Conservation (phyloP, 179 eudicot genomes). For the Silene vulgaris region DNA sequence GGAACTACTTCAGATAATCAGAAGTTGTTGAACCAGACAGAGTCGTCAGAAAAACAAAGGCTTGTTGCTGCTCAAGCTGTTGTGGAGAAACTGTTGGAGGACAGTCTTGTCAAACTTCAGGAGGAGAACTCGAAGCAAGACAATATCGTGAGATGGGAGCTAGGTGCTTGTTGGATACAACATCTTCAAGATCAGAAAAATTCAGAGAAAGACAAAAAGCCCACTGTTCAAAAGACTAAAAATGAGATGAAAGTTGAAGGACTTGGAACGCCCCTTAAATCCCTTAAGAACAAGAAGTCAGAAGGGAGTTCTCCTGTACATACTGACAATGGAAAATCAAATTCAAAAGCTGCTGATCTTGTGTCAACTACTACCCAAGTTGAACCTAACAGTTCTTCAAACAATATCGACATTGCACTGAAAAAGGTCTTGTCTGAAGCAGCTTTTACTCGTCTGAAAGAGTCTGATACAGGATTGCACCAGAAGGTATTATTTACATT, state of each 20-base stretch:
- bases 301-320: slow-evolving; percentile 40
- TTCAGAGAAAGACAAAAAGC: slow-evolving; percentile 78
- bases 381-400: slow-evolving; percentile 34
- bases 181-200: slow-evolving; percentile 92
- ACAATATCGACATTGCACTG: slow-evolving; percentile 57
- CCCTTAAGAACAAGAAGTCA: slow-evolving; percentile 75
- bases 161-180: slow-evolving; percentile 99
- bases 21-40: slow-evolving; percentile 32
- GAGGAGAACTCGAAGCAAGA: slow-evolving; percentile 59
- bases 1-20: slow-evolving; percentile 45
- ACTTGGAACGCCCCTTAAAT: slow-evolving; percentile 83
- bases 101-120: slow-evolving; percentile 69
- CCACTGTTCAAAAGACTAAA: slow-evolving; percentile 57
- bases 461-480: slow-evolving; percentile 90
- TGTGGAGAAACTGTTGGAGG: slow-evolving; percentile 65
- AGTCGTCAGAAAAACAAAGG: slow-evolving; percentile 43
- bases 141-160: slow-evolving; percentile 84
- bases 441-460: slow-evolving; percentile 78
- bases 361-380: slow-evolving; percentile 33
- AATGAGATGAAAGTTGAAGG: slow-evolving; percentile 95
- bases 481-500: slow-evolving; percentile 54
- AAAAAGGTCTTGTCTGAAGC: slow-evolving; percentile 68
- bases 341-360: slow-evolving; percentile 35
- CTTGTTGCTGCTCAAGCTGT: slow-evolving; percentile 44
- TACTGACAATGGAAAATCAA: slow-evolving; percentile 36